These are phyloP conservation scores for Passiflora organensis DNA, from an alignment of 345 rosid genomes.

Conservation along the genomic window DNA sequence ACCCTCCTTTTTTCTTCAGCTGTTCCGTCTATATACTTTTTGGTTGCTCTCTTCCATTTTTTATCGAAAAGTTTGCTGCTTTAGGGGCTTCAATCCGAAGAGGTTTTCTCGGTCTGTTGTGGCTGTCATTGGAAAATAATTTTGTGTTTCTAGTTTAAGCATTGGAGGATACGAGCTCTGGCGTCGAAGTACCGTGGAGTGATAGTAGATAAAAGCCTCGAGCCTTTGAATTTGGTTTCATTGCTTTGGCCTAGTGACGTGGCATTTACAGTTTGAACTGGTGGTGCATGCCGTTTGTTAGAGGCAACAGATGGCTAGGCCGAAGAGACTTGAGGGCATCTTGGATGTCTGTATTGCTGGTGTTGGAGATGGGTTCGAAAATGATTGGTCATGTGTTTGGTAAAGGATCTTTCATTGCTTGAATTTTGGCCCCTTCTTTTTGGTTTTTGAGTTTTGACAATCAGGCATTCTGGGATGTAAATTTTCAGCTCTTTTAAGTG, in stretches of 20 bases:
- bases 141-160: constrained; percentile 6
- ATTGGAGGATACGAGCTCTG: constrained; percentile 6
- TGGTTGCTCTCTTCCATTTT: neutral
- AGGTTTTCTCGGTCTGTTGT: constrained; percentile 14
- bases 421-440: constrained; percentile 22
- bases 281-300: constrained; percentile 8
- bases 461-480: neutral
- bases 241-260: constrained; percentile 19
- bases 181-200: constrained; percentile 1
- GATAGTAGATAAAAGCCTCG: constrained; percentile 12
- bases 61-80: constrained; percentile 12
- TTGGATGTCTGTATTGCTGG: constrained; percentile 11
- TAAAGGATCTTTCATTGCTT: constrained; percentile 20
- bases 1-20: neutral
- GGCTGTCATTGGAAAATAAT: constrained; percentile 3
- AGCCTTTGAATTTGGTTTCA: constrained; percentile 13
- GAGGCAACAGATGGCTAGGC: constrained; percentile 11
- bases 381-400: constrained; percentile 13
- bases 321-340: too few relatives aligned
- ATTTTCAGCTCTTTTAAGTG: constrained; percentile 11
- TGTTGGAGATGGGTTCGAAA: constrained; percentile 1
- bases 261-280: constrained; percentile 3
- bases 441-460: constrained; percentile 3
- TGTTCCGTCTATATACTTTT: constrained; percentile 3
- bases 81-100: constrained; percentile 12